Conservation (phyloP, 345 rosid species). For the Citropsis articulata region DNA sequence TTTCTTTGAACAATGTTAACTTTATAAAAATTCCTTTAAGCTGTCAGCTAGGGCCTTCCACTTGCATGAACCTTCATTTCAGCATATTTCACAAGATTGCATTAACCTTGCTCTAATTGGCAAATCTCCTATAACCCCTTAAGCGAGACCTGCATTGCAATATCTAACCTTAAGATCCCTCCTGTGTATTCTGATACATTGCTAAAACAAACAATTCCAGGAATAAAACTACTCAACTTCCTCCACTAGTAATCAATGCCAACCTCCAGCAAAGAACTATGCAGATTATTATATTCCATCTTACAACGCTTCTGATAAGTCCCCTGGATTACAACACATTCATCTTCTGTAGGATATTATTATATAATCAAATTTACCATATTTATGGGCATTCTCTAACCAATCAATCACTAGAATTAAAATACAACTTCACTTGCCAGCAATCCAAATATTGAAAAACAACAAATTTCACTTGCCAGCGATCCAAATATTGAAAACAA, state of each 20-base stretch:
- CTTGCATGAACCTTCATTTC: background rate
- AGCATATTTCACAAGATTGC: constrained; percentile 4
- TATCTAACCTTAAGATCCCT: background rate
- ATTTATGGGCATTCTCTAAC: background rate
- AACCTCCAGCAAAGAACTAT: background rate
- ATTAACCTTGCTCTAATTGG: background rate
- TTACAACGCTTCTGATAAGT: background rate
- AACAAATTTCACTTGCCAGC: no score
- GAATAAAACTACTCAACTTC: background rate
- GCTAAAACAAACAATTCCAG: background rate
- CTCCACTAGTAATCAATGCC: background rate
- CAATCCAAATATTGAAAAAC: no score
- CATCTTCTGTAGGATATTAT: background rate
- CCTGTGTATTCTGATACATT: background rate
- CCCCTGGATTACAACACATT: background rate
- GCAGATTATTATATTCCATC: background rate
- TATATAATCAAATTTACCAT: background rate
- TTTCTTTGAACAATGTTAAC: background rate
- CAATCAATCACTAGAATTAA: background rate
- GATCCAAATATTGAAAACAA: background rate
- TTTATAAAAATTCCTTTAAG: background rate
- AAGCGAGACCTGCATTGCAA: background rate
- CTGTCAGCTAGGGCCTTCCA: background rate
- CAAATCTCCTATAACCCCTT: background rate
- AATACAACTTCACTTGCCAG: background rate